These are phyloP conservation scores for Lantana camara DNA, from an alignment of 257 asterid genomes.

Conservation along the genomic window DNA sequence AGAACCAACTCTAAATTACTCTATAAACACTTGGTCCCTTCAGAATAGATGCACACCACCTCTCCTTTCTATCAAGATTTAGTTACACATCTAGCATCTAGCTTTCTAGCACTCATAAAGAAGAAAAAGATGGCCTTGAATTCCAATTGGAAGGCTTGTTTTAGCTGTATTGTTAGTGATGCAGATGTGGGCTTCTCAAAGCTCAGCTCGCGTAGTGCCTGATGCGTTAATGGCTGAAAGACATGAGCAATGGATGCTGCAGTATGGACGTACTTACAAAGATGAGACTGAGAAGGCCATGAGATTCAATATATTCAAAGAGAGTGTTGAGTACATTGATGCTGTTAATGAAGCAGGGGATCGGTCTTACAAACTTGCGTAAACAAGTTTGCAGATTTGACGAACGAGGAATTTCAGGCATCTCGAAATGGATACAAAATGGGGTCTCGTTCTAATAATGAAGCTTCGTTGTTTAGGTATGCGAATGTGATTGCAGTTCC, in stretches of 20 bases:
- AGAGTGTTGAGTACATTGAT: conserved; percentile 38
- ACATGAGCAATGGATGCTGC: conserved; percentile 45
- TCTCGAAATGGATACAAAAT: conserved; percentile 38
- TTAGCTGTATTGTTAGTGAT: conserved; percentile 24
- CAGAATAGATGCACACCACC: background rate
- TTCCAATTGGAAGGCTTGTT: conserved; percentile 18
- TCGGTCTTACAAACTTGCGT: conserved; percentile 35
- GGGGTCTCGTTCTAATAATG: conserved; percentile 8
- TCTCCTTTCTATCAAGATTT: background rate
- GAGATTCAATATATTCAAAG: conserved; percentile 42
- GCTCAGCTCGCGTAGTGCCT: conserved; percentile 32
- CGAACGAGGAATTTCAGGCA: conserved; percentile 41
- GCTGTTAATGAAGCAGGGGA: conserved; percentile 34
- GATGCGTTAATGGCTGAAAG: conserved; percentile 34
- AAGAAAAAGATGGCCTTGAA: conserved; percentile 33
- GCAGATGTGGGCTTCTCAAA: conserved; percentile 31
- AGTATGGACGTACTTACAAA: conserved; percentile 41
- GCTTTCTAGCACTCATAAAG: too few relatives aligned
- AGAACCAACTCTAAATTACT: background rate
- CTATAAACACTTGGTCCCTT: conserved; percentile 13
- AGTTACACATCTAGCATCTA: background rate
- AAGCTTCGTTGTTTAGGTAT: conserved; percentile 29
- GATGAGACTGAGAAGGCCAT: conserved; percentile 39
- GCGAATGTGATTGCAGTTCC: too few relatives aligned
- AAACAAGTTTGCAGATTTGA: conserved; percentile 50